A percentile compares a stretch with the other conserved stretches of the same genome.
phyloP scores from a whole-genome alignment of 2,329 filamentous ascomycete genomes.

The Akanthomyces uredinophilus region DNA sequence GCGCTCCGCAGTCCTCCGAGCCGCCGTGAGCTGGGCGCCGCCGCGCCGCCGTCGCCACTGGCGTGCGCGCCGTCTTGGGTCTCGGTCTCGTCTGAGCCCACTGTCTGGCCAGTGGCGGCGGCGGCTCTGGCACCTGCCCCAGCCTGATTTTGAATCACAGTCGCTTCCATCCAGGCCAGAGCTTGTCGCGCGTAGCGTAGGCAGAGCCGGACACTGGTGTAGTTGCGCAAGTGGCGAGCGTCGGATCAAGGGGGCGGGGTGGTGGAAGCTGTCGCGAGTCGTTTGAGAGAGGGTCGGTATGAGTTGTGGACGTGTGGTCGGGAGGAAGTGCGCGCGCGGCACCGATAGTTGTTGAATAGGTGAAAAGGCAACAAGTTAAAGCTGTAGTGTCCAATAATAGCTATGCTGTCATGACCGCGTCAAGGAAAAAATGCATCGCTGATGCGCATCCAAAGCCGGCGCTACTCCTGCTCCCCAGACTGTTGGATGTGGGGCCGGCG shows the following conservation, averaged over 20 bases:
- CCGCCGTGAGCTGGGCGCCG: neutral
- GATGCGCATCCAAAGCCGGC: neutral
- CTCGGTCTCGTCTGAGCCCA: neutral
- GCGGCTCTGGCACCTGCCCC: neutral
- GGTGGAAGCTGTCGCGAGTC: neutral
- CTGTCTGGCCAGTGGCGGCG: neutral
- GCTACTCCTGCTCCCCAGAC: conserved; percentile 12
- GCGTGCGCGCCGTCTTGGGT: neutral
- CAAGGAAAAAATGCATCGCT: neutral
- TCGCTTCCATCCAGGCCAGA: conserved; percentile 3
- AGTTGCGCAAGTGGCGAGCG: neutral
- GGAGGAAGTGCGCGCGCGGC: neutral
- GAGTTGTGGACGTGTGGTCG: neutral
- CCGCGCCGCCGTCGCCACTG: neutral
- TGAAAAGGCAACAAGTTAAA: neutral
- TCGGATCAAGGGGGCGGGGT: neutral
- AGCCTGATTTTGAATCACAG: too few relatives aligned
- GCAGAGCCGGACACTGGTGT: neutral
- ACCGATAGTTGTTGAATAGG: too few relatives aligned
- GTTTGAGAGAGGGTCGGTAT: neutral
- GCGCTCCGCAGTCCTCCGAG: neutral
- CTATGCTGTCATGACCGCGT: neutral
- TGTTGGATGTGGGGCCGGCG: conserved; percentile 5
- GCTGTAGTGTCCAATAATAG: neutral
- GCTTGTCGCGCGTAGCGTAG: neutral